phyloP scores from a whole-genome alignment of 2,329 filamentous ascomycete species.

The Botrytis fragariae region DNA sequence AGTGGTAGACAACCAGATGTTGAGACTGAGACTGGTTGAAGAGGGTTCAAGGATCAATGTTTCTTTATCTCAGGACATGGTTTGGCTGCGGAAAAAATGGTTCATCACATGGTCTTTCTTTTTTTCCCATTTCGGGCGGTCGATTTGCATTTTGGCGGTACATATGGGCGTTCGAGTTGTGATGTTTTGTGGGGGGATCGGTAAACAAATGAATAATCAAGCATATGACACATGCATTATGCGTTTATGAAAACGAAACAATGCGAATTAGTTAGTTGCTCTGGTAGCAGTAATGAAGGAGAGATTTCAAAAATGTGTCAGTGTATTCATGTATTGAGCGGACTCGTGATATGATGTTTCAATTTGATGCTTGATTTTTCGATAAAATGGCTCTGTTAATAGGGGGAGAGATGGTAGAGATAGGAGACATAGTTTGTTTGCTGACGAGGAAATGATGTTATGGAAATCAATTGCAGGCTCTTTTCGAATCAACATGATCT shows the following conservation, averaged over 20 bases:
- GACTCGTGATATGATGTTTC: neutral
- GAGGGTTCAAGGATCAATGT: neutral
- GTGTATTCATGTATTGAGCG: neutral
- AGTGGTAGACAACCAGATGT: conserved; percentile 69
- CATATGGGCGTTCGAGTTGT: neutral
- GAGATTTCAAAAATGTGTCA: neutral
- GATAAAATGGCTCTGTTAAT: neutral
- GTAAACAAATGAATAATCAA: neutral
- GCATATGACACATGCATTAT: neutral
- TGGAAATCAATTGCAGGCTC: neutral
- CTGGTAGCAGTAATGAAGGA: neutral
- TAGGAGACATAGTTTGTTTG: neutral
- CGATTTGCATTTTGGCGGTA: neutral
- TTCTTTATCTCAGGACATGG: neutral
- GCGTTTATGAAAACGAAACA: neutral
- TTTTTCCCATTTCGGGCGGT: too few species aligned
- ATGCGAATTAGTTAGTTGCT: neutral
- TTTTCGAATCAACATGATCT: neutral
- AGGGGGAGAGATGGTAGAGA: too few species aligned
- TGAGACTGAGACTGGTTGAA: conserved; percentile 18
- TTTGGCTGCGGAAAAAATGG: neutral
- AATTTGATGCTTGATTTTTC: neutral
- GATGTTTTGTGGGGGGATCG: neutral
- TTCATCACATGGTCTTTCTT: neutral
- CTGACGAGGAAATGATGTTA: neutral